Evolutionary conservation across 345 rosid genomes (phyloP), one percentile per base, ranked within the genome.

Genomic region (Lumnitzera littorea): DNA sequence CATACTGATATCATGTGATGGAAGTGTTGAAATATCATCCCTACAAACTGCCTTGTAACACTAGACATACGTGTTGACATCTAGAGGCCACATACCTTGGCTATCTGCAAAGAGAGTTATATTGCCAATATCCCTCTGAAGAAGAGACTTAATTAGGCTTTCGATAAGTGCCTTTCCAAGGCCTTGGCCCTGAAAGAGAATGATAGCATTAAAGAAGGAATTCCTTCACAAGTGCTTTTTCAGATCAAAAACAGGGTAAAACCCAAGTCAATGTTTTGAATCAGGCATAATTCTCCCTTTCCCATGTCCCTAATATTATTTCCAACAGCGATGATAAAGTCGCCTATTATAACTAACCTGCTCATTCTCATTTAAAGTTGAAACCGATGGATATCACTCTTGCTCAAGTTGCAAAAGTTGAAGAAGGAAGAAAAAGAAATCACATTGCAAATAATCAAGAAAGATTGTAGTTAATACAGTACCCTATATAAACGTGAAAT

Each of bases 21-120:
- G 43, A 36, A 36, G 43, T 36, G 43, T 36, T 36, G 43, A 36
- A 5, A 36, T 36, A 36, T 36, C 43, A 36, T 36, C 43, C 43
- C 43, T 1, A 36, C 43, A 5, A 36, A 36, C 10, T 36, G 43
- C 43, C 6, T 36, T 36, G 43, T 36, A 5, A 36, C 43, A 7
- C 43, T 36, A 7, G 7, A 36, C 5, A 36, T 9, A 9, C 0
- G 43, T 9, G 7, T 36, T 9, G 7, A 36, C 43, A 5, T 36
- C 43, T 7, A 36, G 11, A 5, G 43, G 43, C 1, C 1, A 2
- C 48, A 62, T 82, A 92, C 98, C 97, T 87, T 83, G 77, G 70
- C 98, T 87, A 74, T 92, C 98, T 0, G 98, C 98, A 70, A 92
- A 92, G 46, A 92, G 98, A n/a, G 98, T 70, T 71, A 92, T 92